Base-by-base conservation (phyloP, 2,329 filamentous ascomycete species). In the Geosmithia morbida region DNA sequence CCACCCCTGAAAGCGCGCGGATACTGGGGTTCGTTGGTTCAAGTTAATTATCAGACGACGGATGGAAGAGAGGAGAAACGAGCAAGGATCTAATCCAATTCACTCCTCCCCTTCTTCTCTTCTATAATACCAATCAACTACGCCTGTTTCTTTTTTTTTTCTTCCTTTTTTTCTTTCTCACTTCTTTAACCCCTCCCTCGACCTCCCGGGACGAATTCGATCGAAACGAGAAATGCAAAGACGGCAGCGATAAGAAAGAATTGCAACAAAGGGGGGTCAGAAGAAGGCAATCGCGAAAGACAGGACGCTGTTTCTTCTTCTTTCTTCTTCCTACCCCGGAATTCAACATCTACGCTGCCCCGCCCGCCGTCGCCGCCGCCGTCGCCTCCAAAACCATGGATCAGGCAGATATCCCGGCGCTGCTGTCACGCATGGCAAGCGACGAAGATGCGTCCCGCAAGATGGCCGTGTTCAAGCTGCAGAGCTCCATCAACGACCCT, bases 381-480 rank as follows among this genome's bases (percentile, higher is more conserved):
- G 4, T 20, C 43, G 10, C n/a, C n/a, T 3, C 40, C 30, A 22
- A 19, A 5, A 48, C 29, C 52, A 79, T 83, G 79, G 79, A 83
- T 58, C 78, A 81, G 66, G 76, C 75, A 56, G 79, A 82, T 55
- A 79, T 83, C 55, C 79, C 79, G 45, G 74, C 75, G 61, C 72
- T 83, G 55, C 69, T 83, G 55, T 69, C 75, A 66, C 77, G 78
- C 54, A 69, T 83, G 51, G 70, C 75, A 41, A 81, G 78, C 66
- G 76, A 82, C 56, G 79, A 95, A 66, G 92, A 98, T 72, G 89
- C 87, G 48, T 83, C 87, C 55, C 87, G 89, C 59, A 98, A 98
- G 66, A 96, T 97, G 87, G 92, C 92, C 51, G 92, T 94, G 51
- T 98, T 98, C 77, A 96, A 96, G 69, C 79, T 98, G 54, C 92